A percentile compares a stretch with the other conserved stretches of the same genome.
phyloP scores from a whole-genome alignment of 202 grass and related monocot genomes.

The Musa balbisiana region DNA sequence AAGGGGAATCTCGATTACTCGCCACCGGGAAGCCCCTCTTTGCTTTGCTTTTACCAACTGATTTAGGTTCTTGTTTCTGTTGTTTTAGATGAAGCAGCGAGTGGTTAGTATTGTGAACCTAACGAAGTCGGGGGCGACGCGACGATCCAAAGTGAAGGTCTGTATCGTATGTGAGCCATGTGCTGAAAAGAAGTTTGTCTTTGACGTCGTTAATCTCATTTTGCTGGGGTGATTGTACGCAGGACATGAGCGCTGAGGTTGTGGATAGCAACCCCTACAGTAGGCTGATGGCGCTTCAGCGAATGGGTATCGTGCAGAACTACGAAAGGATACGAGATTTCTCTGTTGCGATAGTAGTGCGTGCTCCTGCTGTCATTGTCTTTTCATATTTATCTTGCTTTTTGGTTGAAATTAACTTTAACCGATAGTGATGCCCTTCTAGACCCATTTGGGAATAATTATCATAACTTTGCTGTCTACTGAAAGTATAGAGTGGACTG shows the following conservation, averaged over 20 bases:
- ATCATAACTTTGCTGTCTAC: background rate
- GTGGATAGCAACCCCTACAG: conserved; percentile 91
- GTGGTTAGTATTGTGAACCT: background rate
- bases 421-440: background rate
- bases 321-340: conserved; percentile 83
- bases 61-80: background rate
- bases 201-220: background rate
- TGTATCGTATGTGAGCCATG: background rate
- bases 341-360: conserved; percentile 79
- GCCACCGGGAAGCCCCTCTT: too few species aligned
- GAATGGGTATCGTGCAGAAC: conserved; percentile 92
- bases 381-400: background rate
- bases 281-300: conserved; percentile 87
- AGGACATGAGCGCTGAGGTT: conserved; percentile 97
- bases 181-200: background rate
- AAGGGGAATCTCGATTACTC: too few species aligned
- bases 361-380: conserved; percentile 14
- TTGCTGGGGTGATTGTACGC: conserved; percentile 7
- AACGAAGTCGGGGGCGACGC: background rate
- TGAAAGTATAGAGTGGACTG: background rate
- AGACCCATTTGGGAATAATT: background rate
- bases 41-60: background rate
- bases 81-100: conserved; percentile 14
- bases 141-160: conserved; percentile 26
- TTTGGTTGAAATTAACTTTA: background rate